Conservation (phyloP, 176 grass and related monocot species). For the Musa itinerans region DNA sequence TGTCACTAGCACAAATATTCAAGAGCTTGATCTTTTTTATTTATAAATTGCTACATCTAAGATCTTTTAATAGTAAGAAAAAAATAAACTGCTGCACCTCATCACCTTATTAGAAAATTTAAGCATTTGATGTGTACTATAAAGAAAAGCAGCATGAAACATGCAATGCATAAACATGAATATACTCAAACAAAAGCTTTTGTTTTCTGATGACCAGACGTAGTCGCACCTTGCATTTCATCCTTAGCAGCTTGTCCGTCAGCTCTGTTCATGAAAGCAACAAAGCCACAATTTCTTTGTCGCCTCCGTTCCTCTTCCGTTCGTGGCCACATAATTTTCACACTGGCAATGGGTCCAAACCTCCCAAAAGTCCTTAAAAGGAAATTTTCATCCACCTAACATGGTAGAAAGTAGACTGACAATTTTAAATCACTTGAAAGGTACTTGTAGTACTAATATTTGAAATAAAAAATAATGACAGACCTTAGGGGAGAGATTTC, state of each 20-base stretch:
- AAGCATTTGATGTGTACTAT: too few species aligned
- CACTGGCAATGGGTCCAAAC: constrained; percentile 98
- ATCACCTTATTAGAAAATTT: too few species aligned
- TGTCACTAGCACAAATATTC: too few species aligned
- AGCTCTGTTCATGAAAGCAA: constrained; percentile 97
- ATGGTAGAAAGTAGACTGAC: constrained; percentile 10
- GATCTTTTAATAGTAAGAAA: too few species aligned
- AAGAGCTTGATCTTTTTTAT: too few species aligned
- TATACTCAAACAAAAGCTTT: not conserved
- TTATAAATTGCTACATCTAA: too few species aligned
- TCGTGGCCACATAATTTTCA: constrained; percentile 99
- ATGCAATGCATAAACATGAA: not conserved
- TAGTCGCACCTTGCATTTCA: constrained; percentile 94
- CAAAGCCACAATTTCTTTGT: constrained; percentile 97
- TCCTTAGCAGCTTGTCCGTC: constrained; percentile 97
- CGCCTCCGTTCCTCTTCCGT: constrained; percentile 94
- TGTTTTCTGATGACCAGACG: not conserved
- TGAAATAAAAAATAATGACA: constrained; percentile 3
- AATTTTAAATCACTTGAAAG: constrained; percentile 18
- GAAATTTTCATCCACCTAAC: constrained; percentile 97
- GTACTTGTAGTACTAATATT: constrained; percentile 3
- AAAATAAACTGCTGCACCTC: too few species aligned
- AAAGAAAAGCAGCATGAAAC: not conserved
- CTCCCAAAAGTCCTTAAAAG: constrained; percentile 94
- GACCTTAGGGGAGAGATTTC: constrained; percentile 93